Base-by-base conservation (phyloP, 2,329 filamentous ascomycete genomes). In the Sarocladium strictum region DNA sequence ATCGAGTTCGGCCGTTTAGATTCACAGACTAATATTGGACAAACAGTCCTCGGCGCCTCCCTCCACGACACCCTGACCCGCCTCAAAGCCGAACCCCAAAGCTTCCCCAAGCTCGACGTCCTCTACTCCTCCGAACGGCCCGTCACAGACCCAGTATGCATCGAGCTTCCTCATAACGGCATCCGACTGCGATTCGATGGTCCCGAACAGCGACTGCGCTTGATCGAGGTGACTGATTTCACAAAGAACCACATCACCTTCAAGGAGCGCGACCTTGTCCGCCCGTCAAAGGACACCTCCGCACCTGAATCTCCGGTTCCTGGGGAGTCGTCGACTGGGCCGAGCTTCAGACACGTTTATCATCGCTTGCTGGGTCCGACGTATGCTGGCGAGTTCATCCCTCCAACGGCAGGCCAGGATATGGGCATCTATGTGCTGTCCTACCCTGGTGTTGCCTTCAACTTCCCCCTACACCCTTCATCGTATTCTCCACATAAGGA, bases 391-490 rank as follows among this genome's bases (percentile, higher is more conserved):
- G 94, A 99, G 74, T 99, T 93, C 65, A 79, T 96, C 35, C 80
- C 86, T 9, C 83, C 89, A 1, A 64, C 74, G 1, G 76, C 74
- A 2, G 72, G 76, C 33, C 73, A 76, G 40, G 75, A 76, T 15
- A 73, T 78, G 56, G 92, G 92, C 15, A 87, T 84, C 21, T 99
- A 97, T 65, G 85, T 96, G 32, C 76, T 99, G 32, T 97, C 93
- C 1, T 99, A 97, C 70, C 92, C 93, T 1, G 94, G 94, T 0
- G 85, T 99, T 27, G 90, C 93, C 0, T 97, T 97, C 67, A 92
- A 88, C 35, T 99, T 99, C 60, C 85, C 90, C 1, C 76, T 97
- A 27, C 79, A 85, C 51, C 75, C 81, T 56, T 84, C 87, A 1
- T 82, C 85, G 21, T 97, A 90, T 77, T 89, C 88, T 3, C 80